phyloP scores from a whole-genome alignment of 768 basidiomycete species.

The Auricularia heimuer region DNA sequence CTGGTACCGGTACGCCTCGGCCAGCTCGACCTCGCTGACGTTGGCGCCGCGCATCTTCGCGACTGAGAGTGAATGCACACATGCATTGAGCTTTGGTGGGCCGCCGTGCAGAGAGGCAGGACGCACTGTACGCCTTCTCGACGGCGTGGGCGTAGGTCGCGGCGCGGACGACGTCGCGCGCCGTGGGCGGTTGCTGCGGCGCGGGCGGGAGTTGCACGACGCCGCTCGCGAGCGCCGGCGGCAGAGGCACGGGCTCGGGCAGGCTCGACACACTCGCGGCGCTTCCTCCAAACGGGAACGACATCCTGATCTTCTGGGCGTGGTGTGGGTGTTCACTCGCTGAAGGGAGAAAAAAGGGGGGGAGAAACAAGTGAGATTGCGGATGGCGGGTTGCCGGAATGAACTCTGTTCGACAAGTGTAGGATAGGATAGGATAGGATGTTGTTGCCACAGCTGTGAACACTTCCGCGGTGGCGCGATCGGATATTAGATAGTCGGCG shows the following conservation, averaged over 20 bases:
- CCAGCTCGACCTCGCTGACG: neutral
- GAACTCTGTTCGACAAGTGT: neutral
- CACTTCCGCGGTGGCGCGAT: neutral
- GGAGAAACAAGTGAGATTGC: neutral
- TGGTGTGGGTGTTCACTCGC: neutral
- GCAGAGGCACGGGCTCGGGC: neutral
- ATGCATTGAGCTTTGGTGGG: neutral
- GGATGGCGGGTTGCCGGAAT: neutral
- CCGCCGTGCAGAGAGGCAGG: neutral
- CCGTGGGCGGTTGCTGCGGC: neutral
- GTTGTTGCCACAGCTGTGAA: neutral
- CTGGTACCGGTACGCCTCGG: neutral
- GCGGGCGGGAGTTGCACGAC: neutral
- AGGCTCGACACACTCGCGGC: neutral
- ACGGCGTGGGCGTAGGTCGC: neutral
- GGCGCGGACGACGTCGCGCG: neutral
- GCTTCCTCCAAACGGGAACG: neutral
- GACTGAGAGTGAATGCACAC: neutral
- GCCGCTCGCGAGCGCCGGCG: neutral
- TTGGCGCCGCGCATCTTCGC: neutral
- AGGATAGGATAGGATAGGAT: too few species aligned
- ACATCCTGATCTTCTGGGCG: neutral
- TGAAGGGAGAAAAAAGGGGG: neutral
- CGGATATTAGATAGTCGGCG: neutral
- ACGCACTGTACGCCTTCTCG: neutral